Conservation (phyloP, 805 yeast species). For the Candida ficus region DNA sequence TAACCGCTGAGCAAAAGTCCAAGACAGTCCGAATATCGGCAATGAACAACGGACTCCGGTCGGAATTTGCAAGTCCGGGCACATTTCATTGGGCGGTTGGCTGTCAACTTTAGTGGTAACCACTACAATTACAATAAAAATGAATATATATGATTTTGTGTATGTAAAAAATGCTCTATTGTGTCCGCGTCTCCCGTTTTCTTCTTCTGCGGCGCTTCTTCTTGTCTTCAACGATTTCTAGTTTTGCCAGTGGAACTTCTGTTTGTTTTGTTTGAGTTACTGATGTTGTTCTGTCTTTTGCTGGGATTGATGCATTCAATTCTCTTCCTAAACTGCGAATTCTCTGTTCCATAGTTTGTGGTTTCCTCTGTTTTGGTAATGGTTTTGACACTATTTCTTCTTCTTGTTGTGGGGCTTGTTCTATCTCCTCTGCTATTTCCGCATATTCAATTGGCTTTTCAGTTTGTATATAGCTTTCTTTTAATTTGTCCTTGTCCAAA, state of each 20-base stretch:
- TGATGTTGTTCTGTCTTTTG: constrained; percentile 14
- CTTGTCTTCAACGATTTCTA: not conserved
- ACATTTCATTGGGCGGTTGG: too few relatives aligned
- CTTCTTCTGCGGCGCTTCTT: not conserved
- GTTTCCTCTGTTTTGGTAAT: constrained; percentile 13
- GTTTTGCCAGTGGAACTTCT: too few relatives aligned
- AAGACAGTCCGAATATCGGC: not conserved
- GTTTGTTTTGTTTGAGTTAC: constrained; percentile 2
- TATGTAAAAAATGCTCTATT: too few relatives aligned
- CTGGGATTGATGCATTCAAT: constrained; percentile 19
- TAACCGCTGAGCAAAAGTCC: too few relatives aligned
- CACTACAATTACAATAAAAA: too few relatives aligned
- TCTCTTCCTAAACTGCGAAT: constrained; percentile 18
- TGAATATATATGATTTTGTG: too few relatives aligned
- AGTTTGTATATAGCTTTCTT: constrained; percentile 26
- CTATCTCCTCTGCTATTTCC: too few relatives aligned
- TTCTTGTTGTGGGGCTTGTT: not conserved
- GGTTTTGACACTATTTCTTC: constrained; percentile 2
- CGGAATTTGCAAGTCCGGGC: too few relatives aligned
- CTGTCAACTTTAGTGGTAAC: too few relatives aligned
- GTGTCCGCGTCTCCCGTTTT: too few relatives aligned
- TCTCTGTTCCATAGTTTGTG: constrained; percentile 16
- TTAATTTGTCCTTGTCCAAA: constrained; percentile 12
- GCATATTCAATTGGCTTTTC: too few relatives aligned
- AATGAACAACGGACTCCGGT: too few relatives aligned